Base-by-base conservation (phyloP, 805 yeast genomes). In the Ogataea methanolica region DNA sequence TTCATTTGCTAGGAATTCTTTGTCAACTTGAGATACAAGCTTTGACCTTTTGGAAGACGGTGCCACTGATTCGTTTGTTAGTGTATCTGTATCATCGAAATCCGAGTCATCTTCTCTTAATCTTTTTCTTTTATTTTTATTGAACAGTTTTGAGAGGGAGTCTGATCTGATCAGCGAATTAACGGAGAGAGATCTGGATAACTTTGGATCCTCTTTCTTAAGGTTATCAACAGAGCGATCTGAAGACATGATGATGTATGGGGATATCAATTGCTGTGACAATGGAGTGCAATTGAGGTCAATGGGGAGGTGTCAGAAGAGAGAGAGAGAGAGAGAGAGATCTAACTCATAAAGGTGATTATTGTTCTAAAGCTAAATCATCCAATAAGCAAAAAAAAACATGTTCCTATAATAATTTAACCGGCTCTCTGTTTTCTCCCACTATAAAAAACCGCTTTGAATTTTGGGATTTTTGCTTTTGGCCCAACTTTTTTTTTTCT, bases 1-100 rank as follows among this genome's bases (percentile, higher is more conserved):
- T 61, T 89, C 96, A 29, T 70, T 66, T 42, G 70, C 73, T 11
- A 42, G 36, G 26, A 57, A 61, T 31, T 37, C 50, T 34, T 50
- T 50, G 39, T 68, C 70, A 53, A 62, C 66, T 53, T 57, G 53
- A 40, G 43, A 33, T 21, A 39, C 42, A 41, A 33, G 37, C 41
- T 33, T 46, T 34, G 17, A 38, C 33, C 17, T 48, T 44, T 43
- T 55, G 5, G 37, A 19, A 3, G 38, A 26, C 50, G 29, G 41
- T 29, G 19, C 65, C 41, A 44, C 38, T 5, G 41, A 31, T 45
- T 38, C 44, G 26, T 33, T 35, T 41, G 43, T 35, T 36, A 45
- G 17, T 22, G 46, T 17, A 36, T 43, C 49, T 31, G 29, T 41
- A 11, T 44, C 50, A n/a, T 43, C 48, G 33, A 40, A 37, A 23